A percentile compares a stretch with the other conserved stretches of the same genome.
phyloP scores from a whole-genome alignment of 345 rosid genomes.

The Viola odorata region DNA sequence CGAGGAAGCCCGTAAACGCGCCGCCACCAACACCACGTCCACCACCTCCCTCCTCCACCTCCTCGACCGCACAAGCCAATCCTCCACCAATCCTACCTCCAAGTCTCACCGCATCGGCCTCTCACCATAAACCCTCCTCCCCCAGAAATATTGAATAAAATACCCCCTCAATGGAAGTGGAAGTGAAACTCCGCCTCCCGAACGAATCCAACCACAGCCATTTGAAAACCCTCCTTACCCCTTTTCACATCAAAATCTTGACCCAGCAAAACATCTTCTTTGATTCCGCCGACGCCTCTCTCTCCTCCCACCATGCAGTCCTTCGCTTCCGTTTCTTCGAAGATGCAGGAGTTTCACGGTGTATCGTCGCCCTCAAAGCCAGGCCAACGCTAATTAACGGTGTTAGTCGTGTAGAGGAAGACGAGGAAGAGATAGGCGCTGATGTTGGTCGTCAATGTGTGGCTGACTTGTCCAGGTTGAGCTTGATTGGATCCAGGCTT shows the following conservation, averaged over 20 bases:
- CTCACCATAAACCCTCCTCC: constrained; percentile 15
- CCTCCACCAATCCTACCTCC: constrained; percentile 32
- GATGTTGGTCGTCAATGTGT: constrained; percentile 38
- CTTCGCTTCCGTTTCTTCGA: constrained; percentile 65
- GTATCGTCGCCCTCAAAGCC: constrained; percentile 61
- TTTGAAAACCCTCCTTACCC: constrained; percentile 46
- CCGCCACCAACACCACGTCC: constrained; percentile 23
- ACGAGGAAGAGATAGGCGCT: constrained; percentile 67
- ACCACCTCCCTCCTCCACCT: constrained; percentile 47
- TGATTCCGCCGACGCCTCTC: constrained; percentile 48
- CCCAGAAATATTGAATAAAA: not conserved
- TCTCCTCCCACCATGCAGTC: constrained; percentile 48
- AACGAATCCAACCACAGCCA: constrained; percentile 40
- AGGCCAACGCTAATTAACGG: constrained; percentile 55
- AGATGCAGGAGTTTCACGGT: constrained; percentile 26
- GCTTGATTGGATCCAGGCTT: constrained; percentile 46
- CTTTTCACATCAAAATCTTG: constrained; percentile 50
- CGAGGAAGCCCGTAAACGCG: constrained; percentile 57
- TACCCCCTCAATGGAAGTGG: constrained; percentile 56
- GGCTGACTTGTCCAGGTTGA: constrained; percentile 39
- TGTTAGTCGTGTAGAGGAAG: constrained; percentile 82
- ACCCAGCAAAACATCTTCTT: constrained; percentile 69
- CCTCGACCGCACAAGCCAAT: constrained; percentile 45
- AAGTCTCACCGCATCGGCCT: constrained; percentile 71
- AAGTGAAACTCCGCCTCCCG: constrained; percentile 63